These are phyloP conservation scores for Globisporangium canariense DNA, from an alignment of 352 stramenopile species.

Conservation along the genomic window DNA sequence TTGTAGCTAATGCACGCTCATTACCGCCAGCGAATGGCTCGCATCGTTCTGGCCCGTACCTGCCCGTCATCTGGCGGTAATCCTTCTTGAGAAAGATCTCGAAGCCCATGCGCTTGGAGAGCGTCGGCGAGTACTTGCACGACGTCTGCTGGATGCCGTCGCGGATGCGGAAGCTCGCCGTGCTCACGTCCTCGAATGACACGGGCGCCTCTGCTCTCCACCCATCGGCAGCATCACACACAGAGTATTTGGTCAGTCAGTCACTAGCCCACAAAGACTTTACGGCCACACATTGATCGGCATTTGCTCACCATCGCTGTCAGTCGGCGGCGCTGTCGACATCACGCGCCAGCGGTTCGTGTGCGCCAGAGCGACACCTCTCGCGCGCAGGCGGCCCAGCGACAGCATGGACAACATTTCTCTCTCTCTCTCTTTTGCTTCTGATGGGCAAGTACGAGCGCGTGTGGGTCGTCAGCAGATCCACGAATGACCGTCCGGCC, in stretches of 20 bases:
- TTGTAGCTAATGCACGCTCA: background rate
- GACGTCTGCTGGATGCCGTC: slow-evolving; percentile 88
- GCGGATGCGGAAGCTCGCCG: slow-evolving; percentile 92
- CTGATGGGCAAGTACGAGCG: background rate
- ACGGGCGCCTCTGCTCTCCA: slow-evolving; percentile 45
- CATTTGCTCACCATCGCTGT: background rate
- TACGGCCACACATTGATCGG: background rate
- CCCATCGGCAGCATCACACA: background rate
- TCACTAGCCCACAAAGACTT: slow-evolving; percentile 4
- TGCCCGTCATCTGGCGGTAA: slow-evolving; percentile 92
- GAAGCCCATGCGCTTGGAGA: slow-evolving; percentile 90
- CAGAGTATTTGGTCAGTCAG: background rate
- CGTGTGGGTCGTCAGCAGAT: background rate
- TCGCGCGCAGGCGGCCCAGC: background rate
- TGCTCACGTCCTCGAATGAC: slow-evolving; percentile 93
- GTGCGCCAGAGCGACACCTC: background rate
- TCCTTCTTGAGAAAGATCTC: slow-evolving; percentile 97
- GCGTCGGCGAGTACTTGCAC: slow-evolving; percentile 89
- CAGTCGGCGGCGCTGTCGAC: background rate
- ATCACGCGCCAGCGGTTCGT: slow-evolving; percentile 1
- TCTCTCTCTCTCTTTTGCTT: background rate
- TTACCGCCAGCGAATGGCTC: background rate
- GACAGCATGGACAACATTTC: slow-evolving; percentile 5
- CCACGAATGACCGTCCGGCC: background rate
- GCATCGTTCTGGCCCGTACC: slow-evolving; percentile 14